These are phyloP conservation scores for Umbilicus rupestris DNA, from an alignment of 164 flowering plant species.

Conservation along the genomic window DNA sequence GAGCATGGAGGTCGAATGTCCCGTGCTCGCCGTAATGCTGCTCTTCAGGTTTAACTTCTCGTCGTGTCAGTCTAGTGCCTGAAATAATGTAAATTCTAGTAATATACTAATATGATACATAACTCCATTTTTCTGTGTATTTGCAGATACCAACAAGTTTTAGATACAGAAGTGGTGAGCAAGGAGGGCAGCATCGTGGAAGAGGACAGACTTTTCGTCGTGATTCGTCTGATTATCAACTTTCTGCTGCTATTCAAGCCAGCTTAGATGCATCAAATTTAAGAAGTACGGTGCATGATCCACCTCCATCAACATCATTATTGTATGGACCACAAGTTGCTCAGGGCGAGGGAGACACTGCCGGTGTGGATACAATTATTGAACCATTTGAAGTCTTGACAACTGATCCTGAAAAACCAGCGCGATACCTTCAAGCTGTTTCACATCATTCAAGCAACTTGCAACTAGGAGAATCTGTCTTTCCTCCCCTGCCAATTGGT, in stretches of 20 bases:
- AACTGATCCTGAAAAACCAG: conserved; percentile 44
- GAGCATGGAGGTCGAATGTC: conserved; percentile 95
- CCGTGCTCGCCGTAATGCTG: conserved; percentile 83
- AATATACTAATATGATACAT: not conserved
- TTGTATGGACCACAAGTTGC: conserved; percentile 13
- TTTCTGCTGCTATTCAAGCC: conserved; percentile 58
- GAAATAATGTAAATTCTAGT: not conserved
- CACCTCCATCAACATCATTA: conserved; percentile 19
- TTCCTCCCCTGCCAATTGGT: conserved; percentile 63
- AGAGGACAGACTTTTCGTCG: conserved; percentile 41
- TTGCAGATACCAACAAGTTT: conserved; percentile 87
- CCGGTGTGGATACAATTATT: conserved; percentile 33
- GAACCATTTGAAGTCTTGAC: conserved; percentile 46
- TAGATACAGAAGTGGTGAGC: conserved; percentile 44
- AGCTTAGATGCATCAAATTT: conserved; percentile 42
- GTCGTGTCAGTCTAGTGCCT: not conserved
- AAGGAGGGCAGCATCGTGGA: conserved; percentile 53
- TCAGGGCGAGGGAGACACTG: conserved; percentile 22
- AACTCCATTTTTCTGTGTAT: not conserved
- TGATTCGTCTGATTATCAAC: conserved; percentile 48
- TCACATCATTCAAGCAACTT: conserved; percentile 30
- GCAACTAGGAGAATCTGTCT: conserved; percentile 55
- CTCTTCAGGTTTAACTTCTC: conserved; percentile 46
- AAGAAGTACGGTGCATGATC: conserved; percentile 23
- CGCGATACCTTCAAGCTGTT: conserved; percentile 72